These are phyloP conservation scores for Gaeumannomyces sp. DNA, from an alignment of 2,329 filamentous ascomycete species.

Conservation along the genomic window DNA sequence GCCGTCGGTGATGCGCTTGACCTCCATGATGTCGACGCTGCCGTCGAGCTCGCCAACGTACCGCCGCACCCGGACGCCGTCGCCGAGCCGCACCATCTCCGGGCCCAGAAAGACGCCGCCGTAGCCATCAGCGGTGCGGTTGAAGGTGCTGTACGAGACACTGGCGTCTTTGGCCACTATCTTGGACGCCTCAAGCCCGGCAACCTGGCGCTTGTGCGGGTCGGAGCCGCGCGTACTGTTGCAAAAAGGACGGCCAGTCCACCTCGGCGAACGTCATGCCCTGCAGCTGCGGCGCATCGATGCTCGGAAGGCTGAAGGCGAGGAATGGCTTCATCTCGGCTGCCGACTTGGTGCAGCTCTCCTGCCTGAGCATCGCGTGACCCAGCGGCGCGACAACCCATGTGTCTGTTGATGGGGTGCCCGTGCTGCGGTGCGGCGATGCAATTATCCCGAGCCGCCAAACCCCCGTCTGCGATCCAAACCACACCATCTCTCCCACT, in stretches of 20 bases:
- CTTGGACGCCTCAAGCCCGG: conserved; percentile 32
- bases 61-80: conserved; percentile 26
- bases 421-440: conserved; percentile 13
- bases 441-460: conserved; percentile 30
- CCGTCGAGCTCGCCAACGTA: conserved; percentile 6
- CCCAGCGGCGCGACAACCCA: conserved; percentile 26
- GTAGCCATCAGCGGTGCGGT: conserved; percentile 20
- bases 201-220: conserved; percentile 16
- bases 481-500: conserved; percentile 30
- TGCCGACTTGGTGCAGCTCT: conserved; percentile 17
- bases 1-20: conserved; percentile 21
- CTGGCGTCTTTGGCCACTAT: conserved; percentile 29
- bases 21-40: conserved; percentile 22
- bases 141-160: conserved; percentile 28
- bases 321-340: conserved; percentile 30
- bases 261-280: conserved; percentile 22
- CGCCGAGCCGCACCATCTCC: conserved; percentile 27
- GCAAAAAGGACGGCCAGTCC: conserved; percentile 23
- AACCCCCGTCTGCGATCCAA: conserved; percentile 21
- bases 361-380: conserved; percentile 18
- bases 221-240: conserved; percentile 13
- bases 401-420: conserved; percentile 12
- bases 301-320: conserved; percentile 29
- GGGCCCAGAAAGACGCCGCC: conserved; percentile 30
- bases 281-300: conserved; percentile 19